A percentile compares a stretch with the other conserved stretches of the same genome.
Evolutionary conservation across 106 monocot genomes (phyloP).

Genomic region (Dioscorea zingiberensis): DNA sequence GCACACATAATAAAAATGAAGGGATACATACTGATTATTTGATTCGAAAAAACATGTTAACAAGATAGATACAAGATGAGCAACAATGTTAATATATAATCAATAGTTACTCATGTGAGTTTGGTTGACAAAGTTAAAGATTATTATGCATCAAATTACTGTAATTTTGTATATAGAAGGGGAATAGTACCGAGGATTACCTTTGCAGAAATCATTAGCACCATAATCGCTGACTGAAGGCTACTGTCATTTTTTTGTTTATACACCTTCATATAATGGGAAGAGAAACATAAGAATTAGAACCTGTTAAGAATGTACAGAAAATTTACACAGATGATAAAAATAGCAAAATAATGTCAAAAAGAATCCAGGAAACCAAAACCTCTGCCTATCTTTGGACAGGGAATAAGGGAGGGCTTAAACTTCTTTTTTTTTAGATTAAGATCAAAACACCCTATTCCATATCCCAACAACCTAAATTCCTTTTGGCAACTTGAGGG

Average conservation of each 20-base stretch:
- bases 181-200: constrained; percentile 15
- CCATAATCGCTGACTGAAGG: constrained; percentile 39
- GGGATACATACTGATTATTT: not conserved
- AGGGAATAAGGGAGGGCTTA: not conserved
- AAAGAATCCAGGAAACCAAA: not conserved
- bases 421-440: too few relatives aligned
- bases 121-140: not conserved
- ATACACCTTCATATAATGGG: constrained; percentile 33
- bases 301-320: not conserved
- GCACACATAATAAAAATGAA: not conserved
- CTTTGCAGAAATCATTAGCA: constrained; percentile 56
- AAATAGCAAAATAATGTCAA: not conserved
- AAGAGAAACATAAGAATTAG: not conserved
- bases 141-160: not conserved
- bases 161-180: not conserved
- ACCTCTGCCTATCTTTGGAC: too few relatives aligned
- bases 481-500: too few relatives aligned
- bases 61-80: not conserved
- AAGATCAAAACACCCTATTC: too few relatives aligned
- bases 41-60: not conserved
- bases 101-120: not conserved
- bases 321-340: not conserved
- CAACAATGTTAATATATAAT: not conserved
- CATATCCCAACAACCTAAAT: too few relatives aligned
- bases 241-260: constrained; percentile 18